Conservation (phyloP, 805 yeast species). For the Grigorovia humatica region DNA sequence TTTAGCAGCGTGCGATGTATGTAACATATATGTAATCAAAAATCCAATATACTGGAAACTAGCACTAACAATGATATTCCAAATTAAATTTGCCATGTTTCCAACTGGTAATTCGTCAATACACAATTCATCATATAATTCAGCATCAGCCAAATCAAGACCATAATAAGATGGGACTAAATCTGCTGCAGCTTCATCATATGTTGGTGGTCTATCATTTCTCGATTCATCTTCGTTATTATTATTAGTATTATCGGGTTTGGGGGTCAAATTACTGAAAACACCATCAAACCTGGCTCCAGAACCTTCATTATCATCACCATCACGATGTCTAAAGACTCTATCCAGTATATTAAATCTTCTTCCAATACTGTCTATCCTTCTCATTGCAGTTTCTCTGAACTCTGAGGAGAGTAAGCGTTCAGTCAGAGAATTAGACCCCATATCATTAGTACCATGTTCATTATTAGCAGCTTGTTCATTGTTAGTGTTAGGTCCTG, state of each 20-base stretch:
- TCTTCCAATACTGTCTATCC: conserved; percentile 23
- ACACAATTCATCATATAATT: conserved; percentile 70
- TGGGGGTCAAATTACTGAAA: conserved; percentile 82
- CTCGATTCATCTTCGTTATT: conserved; percentile 21
- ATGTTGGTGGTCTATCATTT: conserved; percentile 68
- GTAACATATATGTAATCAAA: conserved; percentile 76
- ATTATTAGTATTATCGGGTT: conserved; percentile 47
- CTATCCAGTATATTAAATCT: conserved; percentile 33
- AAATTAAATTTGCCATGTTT: conserved; percentile 70
- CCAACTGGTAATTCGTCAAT: conserved; percentile 97
- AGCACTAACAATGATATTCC: conserved; percentile 85
- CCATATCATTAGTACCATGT: background rate
- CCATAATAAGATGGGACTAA: conserved; percentile 97
- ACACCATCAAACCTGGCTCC: conserved; percentile 62
- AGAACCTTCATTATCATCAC: conserved; percentile 1
- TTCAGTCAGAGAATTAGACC: conserved; percentile 3
- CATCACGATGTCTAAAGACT: conserved; percentile 20
- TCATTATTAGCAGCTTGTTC: background rate
- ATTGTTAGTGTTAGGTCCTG: background rate
- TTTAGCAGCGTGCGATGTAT: conserved; percentile 94
- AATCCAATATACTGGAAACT: conserved; percentile 93
- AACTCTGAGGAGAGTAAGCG: conserved; percentile 7
- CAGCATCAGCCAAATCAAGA: conserved; percentile 55
- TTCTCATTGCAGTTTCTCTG: conserved; percentile 15
- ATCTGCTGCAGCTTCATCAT: conserved; percentile 92